Evolutionary conservation across 2,329 filamentous ascomycete genomes (phyloP).

Genomic region (Bipolaris victoriae): DNA sequence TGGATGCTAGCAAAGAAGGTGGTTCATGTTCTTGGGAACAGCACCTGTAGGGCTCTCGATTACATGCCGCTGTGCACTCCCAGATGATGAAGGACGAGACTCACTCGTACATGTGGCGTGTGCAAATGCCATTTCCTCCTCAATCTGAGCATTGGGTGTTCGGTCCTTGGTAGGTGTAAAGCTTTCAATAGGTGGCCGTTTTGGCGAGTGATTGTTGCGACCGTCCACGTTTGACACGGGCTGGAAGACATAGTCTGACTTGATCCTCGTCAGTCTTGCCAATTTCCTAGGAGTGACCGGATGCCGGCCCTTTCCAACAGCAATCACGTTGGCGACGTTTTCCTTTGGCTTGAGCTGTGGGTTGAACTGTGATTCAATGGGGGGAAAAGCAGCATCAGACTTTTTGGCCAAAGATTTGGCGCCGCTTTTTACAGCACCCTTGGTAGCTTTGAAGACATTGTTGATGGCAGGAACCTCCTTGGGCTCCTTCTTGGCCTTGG

Average conservation of each 20-base stretch:
- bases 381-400: conserved; percentile 6
- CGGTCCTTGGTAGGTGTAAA: conserved; percentile 40
- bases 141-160: conserved; percentile 37
- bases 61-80: conserved; percentile 31
- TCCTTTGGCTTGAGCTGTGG: conserved; percentile 19
- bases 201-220: conserved; percentile 43
- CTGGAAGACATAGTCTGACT: conserved; percentile 30
- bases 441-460: conserved; percentile 38
- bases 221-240: conserved; percentile 36
- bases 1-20: conserved; percentile 25
- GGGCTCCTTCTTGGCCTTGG: conserved; percentile 34
- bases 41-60: conserved; percentile 31
- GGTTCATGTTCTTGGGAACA: conserved; percentile 31
- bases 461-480: conserved; percentile 35
- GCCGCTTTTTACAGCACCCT: conserved; percentile 26
- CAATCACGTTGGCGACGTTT: conserved; percentile 20
- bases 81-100: conserved; percentile 34
- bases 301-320: conserved; percentile 16
- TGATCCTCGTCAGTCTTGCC: conserved; percentile 33
- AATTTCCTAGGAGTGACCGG: conserved; percentile 30
- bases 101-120: conserved; percentile 22
- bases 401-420: conserved; percentile 21
- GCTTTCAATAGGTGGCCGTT: conserved; percentile 36
- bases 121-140: conserved; percentile 25
- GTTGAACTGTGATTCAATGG: conserved; percentile 18